Evolutionary conservation across 306 rosid genomes (phyloP).

Genomic region (Betula pendula): DNA sequence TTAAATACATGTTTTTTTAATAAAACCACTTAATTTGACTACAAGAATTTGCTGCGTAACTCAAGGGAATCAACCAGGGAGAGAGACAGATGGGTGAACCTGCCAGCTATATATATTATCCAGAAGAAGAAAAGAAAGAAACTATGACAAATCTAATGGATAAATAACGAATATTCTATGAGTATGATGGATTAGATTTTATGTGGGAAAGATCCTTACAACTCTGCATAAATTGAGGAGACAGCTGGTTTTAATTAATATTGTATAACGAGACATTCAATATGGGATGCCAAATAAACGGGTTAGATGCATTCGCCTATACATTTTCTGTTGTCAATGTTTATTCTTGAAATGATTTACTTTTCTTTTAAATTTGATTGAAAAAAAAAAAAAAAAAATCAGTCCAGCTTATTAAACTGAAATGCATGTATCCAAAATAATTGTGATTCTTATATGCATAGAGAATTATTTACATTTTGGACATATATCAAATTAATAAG

Average conservation of each 20-base stretch:
- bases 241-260: neutral
- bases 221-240: neutral
- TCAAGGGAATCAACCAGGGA: neutral
- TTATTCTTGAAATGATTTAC: too few species aligned
- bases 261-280: neutral
- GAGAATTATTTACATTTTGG: too few species aligned
- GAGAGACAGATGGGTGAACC: neutral
- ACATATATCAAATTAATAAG: too few species aligned
- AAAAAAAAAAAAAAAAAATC: too few species aligned
- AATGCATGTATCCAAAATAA: too few species aligned
- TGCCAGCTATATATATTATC: neutral
- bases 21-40: neutral
- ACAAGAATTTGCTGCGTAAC: neutral
- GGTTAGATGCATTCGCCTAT: conserved; percentile 1
- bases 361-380: too few species aligned
- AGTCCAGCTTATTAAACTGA: too few species aligned
- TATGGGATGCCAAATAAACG: neutral
- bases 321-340: neutral
- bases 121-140: neutral
- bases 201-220: conserved; percentile 1
- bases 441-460: too few species aligned
- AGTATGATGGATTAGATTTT: neutral
- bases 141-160: neutral
- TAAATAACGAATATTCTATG: neutral
- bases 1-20: too few species aligned